phyloP scores from a whole-genome alignment of 192 early-diverging fungal genomes.

The Coemansia sp. region DNA sequence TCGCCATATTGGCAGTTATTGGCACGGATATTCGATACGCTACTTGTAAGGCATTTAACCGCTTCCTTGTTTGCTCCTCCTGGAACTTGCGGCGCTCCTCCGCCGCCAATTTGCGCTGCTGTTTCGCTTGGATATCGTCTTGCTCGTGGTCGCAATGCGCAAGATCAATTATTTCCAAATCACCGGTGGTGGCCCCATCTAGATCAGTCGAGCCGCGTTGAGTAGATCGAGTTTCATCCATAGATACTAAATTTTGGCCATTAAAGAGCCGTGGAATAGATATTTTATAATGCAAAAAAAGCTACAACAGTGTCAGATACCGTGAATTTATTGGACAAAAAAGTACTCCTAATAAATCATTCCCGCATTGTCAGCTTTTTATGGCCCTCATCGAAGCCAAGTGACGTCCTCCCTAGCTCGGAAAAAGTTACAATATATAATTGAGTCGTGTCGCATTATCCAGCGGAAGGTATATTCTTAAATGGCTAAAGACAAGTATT shows the following conservation, averaged over 20 bases:
- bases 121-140: constrained; percentile 53
- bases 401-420: too few relatives aligned
- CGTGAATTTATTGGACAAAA: too few relatives aligned
- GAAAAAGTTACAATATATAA: too few relatives aligned
- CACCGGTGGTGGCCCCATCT: constrained; percentile 66
- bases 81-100: constrained; percentile 53
- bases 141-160: constrained; percentile 45
- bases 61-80: constrained; percentile 46
- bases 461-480: too few relatives aligned
- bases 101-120: constrained; percentile 60
- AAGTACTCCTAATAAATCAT: neutral
- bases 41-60: constrained; percentile 53
- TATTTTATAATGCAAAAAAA: neutral
- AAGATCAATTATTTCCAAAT: constrained; percentile 62
- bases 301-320: neutral
- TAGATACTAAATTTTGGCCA: neutral
- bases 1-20: neutral
- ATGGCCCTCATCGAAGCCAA: too few relatives aligned
- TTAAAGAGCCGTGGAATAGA: too few relatives aligned
- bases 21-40: neutral
- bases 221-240: neutral
- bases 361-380: too few relatives aligned
- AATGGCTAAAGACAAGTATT: too few relatives aligned
- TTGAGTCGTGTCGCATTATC: too few relatives aligned
- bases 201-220: neutral